Evolutionary conservation across 2,329 filamentous ascomycete genomes (phyloP).

Genomic region (Hypomyces rosellus): DNA sequence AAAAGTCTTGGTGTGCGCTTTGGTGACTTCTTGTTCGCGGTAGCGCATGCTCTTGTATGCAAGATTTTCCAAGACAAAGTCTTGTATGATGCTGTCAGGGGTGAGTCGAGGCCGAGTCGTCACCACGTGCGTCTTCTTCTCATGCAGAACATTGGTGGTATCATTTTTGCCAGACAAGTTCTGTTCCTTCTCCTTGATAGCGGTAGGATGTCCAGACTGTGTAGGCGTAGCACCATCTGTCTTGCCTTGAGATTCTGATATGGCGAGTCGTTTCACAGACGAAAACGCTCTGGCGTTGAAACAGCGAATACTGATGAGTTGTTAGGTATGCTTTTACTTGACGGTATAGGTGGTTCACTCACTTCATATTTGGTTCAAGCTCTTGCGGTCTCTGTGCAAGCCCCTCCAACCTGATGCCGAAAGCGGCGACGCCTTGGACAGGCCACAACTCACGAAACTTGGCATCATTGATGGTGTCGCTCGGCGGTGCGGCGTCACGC

Average conservation of each 20-base stretch:
- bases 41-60: slow-evolving; percentile 27
- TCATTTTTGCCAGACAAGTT: neutral
- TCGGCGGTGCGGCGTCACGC: neutral
- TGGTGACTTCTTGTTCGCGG: slow-evolving; percentile 24
- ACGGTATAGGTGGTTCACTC: neutral
- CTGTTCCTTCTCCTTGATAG: too few species aligned
- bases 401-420: slow-evolving; percentile 15
- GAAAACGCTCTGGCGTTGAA: too few species aligned
- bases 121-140: slow-evolving; percentile 1
- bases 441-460: slow-evolving; percentile 17
- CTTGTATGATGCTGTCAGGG: slow-evolving; percentile 19
- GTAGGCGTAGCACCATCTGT: too few species aligned
- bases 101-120: slow-evolving; percentile 6
- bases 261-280: too few species aligned
- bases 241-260: too few species aligned
- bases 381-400: slow-evolving; percentile 14
- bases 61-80: slow-evolving; percentile 26
- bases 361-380: slow-evolving; percentile 2
- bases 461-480: slow-evolving; percentile 1
- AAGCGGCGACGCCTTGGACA: slow-evolving; percentile 12
- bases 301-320: neutral
- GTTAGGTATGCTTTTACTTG: too few species aligned
- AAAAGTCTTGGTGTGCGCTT: slow-evolving; percentile 27
- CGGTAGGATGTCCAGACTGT: too few species aligned
- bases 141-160: neutral